Percentiles rank a stretch among this genome's conserved stretches.
Conservation (phyloP, 2,329 filamentous ascomycete genomes). For the Sporothrix pseudoabietina region DNA sequence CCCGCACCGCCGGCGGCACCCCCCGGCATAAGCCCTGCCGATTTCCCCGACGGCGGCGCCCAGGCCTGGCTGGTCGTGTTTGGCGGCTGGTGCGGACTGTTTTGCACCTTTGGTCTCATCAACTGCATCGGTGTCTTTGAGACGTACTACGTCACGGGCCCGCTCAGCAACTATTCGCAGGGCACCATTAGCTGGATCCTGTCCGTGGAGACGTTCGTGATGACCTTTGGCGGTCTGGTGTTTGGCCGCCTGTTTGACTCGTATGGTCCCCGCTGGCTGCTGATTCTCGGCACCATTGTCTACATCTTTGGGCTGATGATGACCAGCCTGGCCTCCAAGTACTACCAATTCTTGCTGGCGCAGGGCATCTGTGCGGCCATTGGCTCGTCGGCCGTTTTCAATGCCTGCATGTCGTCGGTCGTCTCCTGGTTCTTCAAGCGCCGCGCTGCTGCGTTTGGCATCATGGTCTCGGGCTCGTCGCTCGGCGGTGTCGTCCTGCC, state of each 20-base stretch:
- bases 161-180: conserved; percentile 50
- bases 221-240: conserved; percentile 51
- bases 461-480: conserved; percentile 53
- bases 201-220: conserved; percentile 52
- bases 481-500: conserved; percentile 58
- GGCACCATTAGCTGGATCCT: conserved; percentile 61
- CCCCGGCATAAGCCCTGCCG: conserved; percentile 44
- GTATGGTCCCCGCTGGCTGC: conserved; percentile 59
- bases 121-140: conserved; percentile 58
- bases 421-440: conserved; percentile 53
- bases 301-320: conserved; percentile 64
- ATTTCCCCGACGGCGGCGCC: conserved; percentile 56
- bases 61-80: conserved; percentile 55
- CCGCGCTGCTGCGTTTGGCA: conserved; percentile 52
- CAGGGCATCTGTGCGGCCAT: conserved; percentile 43
- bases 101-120: conserved; percentile 46
- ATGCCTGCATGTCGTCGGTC: conserved; percentile 42
- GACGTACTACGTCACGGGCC: conserved; percentile 55
- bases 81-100: conserved; percentile 43
- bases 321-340: conserved; percentile 51
- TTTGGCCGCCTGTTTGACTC: conserved; percentile 56
- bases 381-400: conserved; percentile 44
- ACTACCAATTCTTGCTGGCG: conserved; percentile 48
- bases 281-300: conserved; percentile 54
- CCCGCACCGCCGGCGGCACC: conserved; percentile 23